phyloP scores from a whole-genome alignment of 1,284 basidiomycete species.

The Fomitopsis pinicola region DNA sequence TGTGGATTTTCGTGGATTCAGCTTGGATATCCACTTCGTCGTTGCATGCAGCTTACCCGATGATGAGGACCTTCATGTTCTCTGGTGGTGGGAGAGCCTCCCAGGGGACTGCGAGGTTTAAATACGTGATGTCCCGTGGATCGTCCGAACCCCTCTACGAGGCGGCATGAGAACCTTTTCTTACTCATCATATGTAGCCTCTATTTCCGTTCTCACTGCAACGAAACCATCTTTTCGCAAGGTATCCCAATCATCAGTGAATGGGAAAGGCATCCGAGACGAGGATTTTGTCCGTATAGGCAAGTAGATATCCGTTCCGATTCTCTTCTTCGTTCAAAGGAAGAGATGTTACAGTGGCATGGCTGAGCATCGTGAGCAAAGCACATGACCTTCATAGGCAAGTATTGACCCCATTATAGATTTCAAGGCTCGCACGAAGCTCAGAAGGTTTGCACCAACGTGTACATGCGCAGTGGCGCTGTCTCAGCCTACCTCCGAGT shows the following conservation, averaged over 20 bases:
- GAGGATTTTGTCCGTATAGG: no score
- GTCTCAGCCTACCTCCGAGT: no score
- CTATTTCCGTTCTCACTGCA: background rate
- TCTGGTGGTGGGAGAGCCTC: background rate
- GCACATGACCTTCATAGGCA: no score
- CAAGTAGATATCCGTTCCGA: no score
- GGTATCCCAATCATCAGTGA: no score
- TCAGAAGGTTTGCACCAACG: background rate
- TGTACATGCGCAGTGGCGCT: background rate
- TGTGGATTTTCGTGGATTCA: background rate
- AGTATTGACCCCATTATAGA: background rate
- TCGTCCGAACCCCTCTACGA: background rate
- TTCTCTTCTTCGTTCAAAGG: no score
- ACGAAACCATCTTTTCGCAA: no score
- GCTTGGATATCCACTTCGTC: background rate
- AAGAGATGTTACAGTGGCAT: no score
- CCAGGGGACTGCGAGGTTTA: background rate
- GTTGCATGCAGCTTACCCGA: constrained; percentile 18
- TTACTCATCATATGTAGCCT: background rate
- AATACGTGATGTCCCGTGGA: background rate
- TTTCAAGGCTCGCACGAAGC: background rate
- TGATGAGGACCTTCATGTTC: constrained; percentile 23
- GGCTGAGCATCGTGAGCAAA: background rate
- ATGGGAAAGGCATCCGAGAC: no score
- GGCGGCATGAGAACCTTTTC: background rate